Evolutionary conservation across 768 basidiomycete genomes (phyloP).

Genomic region (Boletus pseudo-olivaceus): DNA sequence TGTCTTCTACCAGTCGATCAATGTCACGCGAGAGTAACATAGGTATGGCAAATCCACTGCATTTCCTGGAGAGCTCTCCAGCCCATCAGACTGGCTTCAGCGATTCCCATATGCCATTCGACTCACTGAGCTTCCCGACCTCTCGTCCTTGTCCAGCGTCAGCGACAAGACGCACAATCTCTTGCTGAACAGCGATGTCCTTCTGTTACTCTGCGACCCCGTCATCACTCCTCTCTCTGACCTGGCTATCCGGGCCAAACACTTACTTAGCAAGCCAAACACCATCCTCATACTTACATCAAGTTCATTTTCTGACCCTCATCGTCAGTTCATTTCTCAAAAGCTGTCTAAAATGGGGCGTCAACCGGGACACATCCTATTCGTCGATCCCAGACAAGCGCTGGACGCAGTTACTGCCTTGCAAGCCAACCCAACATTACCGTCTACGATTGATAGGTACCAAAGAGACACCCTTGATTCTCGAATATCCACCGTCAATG

Average conservation of each 20-base stretch:
- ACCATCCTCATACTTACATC: constrained; percentile 44
- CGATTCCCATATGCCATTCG: constrained; percentile 52
- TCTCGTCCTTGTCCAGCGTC: constrained; percentile 14
- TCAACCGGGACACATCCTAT: constrained; percentile 35
- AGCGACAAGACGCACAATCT: constrained; percentile 16
- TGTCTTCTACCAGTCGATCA: not conserved
- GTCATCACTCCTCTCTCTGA: constrained; percentile 45
- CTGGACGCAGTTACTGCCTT: constrained; percentile 49
- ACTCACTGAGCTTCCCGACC: constrained; percentile 39
- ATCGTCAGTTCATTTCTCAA: constrained; percentile 17
- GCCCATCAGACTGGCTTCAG: constrained; percentile 53
- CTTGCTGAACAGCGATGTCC: constrained; percentile 49
- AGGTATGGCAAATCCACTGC: constrained; percentile 26
- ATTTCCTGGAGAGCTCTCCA: constrained; percentile 30
- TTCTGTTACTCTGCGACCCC: constrained; percentile 64
- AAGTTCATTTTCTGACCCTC: constrained; percentile 22
- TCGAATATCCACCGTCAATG: constrained; percentile 47
- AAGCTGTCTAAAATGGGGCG: constrained; percentile 22
- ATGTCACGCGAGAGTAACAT: not conserved
- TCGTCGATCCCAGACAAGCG: constrained; percentile 60
- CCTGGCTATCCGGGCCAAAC: constrained; percentile 25
- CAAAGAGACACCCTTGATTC: constrained; percentile 62
- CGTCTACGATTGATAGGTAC: constrained; percentile 56
- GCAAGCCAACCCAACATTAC: constrained; percentile 41
- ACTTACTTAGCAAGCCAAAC: constrained; percentile 36